These are phyloP conservation scores for Anastatica hierochuntica DNA, from an alignment of 345 rosid species.

Conservation along the genomic window DNA sequence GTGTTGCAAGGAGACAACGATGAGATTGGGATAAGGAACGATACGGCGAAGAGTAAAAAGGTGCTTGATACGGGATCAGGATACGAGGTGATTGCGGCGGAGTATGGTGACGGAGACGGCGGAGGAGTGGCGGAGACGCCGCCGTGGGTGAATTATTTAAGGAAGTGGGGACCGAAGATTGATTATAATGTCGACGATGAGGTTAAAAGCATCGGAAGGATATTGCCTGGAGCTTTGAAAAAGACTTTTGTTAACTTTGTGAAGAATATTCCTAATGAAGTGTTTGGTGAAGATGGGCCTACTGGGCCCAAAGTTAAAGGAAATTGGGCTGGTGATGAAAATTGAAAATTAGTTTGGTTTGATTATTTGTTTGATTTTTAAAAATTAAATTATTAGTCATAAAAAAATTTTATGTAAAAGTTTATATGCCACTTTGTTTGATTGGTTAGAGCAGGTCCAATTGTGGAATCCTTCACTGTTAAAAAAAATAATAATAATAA, in stretches of 20 bases:
- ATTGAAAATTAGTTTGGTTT: too few species aligned
- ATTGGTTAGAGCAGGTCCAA: too few species aligned
- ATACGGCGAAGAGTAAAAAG: constrained; percentile 50
- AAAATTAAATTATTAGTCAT: too few species aligned
- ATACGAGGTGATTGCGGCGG: constrained; percentile 43
- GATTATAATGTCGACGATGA: constrained; percentile 36
- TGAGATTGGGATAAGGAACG: constrained; percentile 57
- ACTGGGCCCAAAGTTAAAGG: constrained; percentile 64
- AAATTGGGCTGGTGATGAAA: constrained; percentile 61
- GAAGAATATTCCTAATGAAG: constrained; percentile 44
- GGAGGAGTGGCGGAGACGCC: constrained; percentile 31
- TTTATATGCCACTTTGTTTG: too few species aligned
- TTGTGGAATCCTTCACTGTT: too few species aligned
- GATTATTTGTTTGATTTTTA: too few species aligned
- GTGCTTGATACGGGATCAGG: constrained; percentile 35
- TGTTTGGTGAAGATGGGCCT: constrained; percentile 75
- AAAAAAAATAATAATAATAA: too few species aligned
- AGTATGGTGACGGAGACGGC: too few species aligned
- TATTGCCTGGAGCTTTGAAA: constrained; percentile 41
- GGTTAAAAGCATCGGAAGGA: constrained; percentile 30
- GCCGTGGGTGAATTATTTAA: constrained; percentile 53
- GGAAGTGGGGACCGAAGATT: constrained; percentile 80
- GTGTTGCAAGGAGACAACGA: constrained; percentile 68
- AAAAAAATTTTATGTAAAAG: too few species aligned
- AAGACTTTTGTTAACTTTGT: constrained; percentile 38